Base-by-base conservation (phyloP, 208 protist species). In the Acanthamoeba sp. region DNA sequence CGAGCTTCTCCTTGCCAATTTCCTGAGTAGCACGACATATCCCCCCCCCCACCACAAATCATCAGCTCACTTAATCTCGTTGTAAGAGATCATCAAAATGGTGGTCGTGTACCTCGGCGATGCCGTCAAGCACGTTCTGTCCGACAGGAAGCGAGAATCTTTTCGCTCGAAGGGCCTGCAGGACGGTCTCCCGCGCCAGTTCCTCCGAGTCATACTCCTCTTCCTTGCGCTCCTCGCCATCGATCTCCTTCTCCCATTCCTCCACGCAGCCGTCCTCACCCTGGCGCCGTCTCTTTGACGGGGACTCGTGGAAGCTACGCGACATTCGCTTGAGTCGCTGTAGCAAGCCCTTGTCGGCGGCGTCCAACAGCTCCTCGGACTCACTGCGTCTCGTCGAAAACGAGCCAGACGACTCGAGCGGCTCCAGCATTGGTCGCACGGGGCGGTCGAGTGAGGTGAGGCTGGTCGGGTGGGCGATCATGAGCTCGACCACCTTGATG, bases 281-380 rank as follows among this genome's bases (percentile, higher is more conserved):
- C 10, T 18, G 78, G 14, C 78, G 40, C 42, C 78, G 20, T 59
- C 78, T 40, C 45, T 87, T 87, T 24, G 45, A 87, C 20, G 78
- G 78, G 2, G 78, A 87, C 48, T 87, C 78, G 78, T 87, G 78
- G 78, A 87, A 87, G 45, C 78, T 87, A 9, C 78, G 78, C 3
- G 78, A 87, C 45, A 87, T 59, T n/a, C 78, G 78, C 45, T 87
- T 87, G 42, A 87, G 78, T 59, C 78, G 78, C 32, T 59, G 78
- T n/a, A 87, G 45, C 78, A 87, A 45, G 9, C 78, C 78, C 32
- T 87, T 87, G 45, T 87, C 78, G 27, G n/a, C 27, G 2, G 27
- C n/a, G 45, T 87, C 78, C 27, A 22, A 18, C 32, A 20, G 12
- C 45, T 87, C 78, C 18, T 29, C 78, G 1, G 29, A 32, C 45